A percentile compares a stretch with the other conserved stretches of the same genome.
Conservation (phyloP, 345 rosid species). For the Viola odorata region DNA sequence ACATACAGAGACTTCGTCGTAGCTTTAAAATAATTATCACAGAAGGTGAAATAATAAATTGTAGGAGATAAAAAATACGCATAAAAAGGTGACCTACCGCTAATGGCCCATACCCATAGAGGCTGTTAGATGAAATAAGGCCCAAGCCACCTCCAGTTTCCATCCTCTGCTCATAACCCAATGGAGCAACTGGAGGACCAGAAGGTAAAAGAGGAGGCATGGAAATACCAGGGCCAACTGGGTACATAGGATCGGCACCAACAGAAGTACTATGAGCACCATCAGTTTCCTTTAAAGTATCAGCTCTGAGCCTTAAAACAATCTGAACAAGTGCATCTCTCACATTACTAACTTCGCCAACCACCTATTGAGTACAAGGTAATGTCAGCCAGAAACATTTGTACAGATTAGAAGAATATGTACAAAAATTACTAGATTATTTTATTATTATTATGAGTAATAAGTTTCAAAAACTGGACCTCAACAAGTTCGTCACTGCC, state of each 20-base stretch:
- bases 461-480: conserved; percentile 37
- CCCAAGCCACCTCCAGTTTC: conserved; percentile 59
- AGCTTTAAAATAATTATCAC: background rate
- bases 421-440: background rate
- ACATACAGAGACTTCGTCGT: background rate
- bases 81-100: conserved; percentile 38
- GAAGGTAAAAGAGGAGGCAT: conserved; percentile 64
- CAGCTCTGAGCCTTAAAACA: conserved; percentile 85
- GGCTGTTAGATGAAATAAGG: conserved; percentile 59
- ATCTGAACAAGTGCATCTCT: conserved; percentile 93
- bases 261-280: conserved; percentile 41
- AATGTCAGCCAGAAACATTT: conserved; percentile 4
- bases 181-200: conserved; percentile 52
- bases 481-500: conserved; percentile 74
- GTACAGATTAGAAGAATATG: conserved; percentile 11
- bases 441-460: no score
- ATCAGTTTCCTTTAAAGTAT: conserved; percentile 67
- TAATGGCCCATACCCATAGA: conserved; percentile 72
- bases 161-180: conserved; percentile 71
- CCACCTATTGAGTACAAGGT: conserved; percentile 38
- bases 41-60: background rate
- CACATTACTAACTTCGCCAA: conserved; percentile 62
- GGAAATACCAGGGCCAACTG: conserved; percentile 45
- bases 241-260: conserved; percentile 54
- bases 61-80: background rate